Percentiles rank a stretch among this genome's conserved stretches.
Conservation (phyloP, 768 basidiomycete genomes). For the Termitomyces sp. region DNA sequence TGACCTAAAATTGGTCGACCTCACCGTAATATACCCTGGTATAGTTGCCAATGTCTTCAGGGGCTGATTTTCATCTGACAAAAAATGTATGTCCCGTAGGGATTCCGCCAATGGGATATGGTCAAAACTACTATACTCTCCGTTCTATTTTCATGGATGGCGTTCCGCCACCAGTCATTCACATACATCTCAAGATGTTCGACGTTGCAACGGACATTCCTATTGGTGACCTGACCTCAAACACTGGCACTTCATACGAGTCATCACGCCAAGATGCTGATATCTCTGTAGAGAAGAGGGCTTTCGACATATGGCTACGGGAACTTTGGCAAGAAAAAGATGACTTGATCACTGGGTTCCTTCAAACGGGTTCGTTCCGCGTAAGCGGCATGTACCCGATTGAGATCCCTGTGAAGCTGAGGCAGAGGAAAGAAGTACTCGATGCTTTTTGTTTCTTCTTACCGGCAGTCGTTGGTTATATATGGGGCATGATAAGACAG, state of each 20-base stretch:
- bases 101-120: slow-evolving; percentile 75
- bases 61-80: neutral
- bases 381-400: slow-evolving; percentile 23
- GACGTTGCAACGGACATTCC: slow-evolving; percentile 65
- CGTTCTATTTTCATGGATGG: slow-evolving; percentile 83
- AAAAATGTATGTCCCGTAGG: slow-evolving; percentile 35
- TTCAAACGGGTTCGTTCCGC: slow-evolving; percentile 46
- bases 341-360: slow-evolving; percentile 63
- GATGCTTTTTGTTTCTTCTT: slow-evolving; percentile 72
- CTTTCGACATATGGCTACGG: slow-evolving; percentile 83
- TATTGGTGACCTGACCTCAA: slow-evolving; percentile 54
- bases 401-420: slow-evolving; percentile 60
- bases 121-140: slow-evolving; percentile 87
- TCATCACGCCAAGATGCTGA: slow-evolving; percentile 37
- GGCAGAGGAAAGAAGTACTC: slow-evolving; percentile 49
- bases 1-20: slow-evolving; percentile 77
- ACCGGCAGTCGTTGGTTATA: slow-evolving; percentile 49
- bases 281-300: slow-evolving; percentile 55
- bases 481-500: slow-evolving; percentile 40
- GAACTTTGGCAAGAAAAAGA: slow-evolving; percentile 87
- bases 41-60: neutral
- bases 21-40: slow-evolving; percentile 93
- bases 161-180: slow-evolving; percentile 78
- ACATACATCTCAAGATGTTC: slow-evolving; percentile 84
- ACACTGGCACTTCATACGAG: slow-evolving; percentile 21